Percentiles rank a stretch among this genome's conserved stretches.
These are phyloP conservation scores for Fusarium austroafricanum DNA, from an alignment of 2,329 filamentous ascomycete species.

Conservation along the genomic window DNA sequence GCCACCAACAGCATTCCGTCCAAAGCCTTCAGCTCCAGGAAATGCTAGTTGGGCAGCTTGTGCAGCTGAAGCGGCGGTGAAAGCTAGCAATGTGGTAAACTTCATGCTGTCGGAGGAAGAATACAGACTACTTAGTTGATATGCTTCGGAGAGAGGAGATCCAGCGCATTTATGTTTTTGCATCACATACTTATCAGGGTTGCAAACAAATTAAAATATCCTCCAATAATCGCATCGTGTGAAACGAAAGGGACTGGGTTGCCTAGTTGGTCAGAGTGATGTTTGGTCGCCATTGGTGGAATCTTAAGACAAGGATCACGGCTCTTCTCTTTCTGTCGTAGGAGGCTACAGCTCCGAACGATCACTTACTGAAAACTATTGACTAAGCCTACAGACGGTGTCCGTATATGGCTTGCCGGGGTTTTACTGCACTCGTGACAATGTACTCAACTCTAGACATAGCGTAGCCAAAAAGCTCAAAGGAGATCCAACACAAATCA, in stretches of 20 bases:
- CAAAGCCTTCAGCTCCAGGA: conserved; percentile 52
- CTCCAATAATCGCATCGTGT: conserved; percentile 3
- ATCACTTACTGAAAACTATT: no score
- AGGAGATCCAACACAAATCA: no score
- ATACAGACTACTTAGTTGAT: neutral
- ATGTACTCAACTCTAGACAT: no score
- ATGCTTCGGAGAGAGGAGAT: neutral
- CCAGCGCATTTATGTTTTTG: conserved; percentile 9
- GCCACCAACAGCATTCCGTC: conserved; percentile 47
- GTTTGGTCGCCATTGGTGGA: conserved; percentile 4
- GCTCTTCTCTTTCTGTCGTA: neutral
- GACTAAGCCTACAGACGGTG: no score
- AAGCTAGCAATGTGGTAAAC: neutral
- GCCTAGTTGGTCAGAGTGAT: neutral
- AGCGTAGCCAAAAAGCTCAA: no score
- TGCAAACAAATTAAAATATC: neutral
- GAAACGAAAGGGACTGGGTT: neutral
- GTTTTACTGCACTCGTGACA: no score
- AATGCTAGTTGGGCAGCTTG: conserved; percentile 48
- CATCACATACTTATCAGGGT: no score
- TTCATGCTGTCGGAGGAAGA: conserved; percentile 2
- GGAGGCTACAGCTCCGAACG: neutral
- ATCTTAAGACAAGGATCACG: neutral
- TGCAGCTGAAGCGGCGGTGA: neutral
- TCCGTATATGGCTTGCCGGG: no score